These are phyloP conservation scores for Apiospora aurea DNA, from an alignment of 2,329 filamentous ascomycete species.

Conservation along the genomic window DNA sequence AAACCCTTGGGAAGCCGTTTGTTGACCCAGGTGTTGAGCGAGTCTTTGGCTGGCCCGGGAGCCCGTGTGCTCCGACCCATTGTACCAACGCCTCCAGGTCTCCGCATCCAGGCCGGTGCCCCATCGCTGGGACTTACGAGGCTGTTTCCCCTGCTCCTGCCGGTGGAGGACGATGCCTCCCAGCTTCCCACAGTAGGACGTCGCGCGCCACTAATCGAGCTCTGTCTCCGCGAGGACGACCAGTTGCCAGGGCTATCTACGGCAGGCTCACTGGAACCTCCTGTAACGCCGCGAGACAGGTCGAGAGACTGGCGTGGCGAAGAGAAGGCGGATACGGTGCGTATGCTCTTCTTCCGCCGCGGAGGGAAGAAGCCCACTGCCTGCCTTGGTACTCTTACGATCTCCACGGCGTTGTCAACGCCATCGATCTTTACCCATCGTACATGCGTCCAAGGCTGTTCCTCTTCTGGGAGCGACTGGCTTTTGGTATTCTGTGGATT, in stretches of 20 bases:
- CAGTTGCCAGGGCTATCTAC: conserved; percentile 37
- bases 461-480: conserved; percentile 54
- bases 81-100: conserved; percentile 88
- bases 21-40: conserved; percentile 82
- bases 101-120: conserved; percentile 70
- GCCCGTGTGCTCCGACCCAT: conserved; percentile 73
- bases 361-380: conserved; percentile 89
- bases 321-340: conserved; percentile 69
- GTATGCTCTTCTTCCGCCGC: conserved; percentile 81
- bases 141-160: conserved; percentile 41
- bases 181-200: conserved; percentile 37
- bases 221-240: conserved; percentile 43
- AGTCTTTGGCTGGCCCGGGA: conserved; percentile 84
- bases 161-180: conserved; percentile 37
- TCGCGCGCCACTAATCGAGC: conserved; percentile 34
- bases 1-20: conserved; percentile 79
- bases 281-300: conserved; percentile 46
- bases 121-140: conserved; percentile 38
- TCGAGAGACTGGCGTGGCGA: conserved; percentile 74
- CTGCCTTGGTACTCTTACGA: conserved; percentile 81
- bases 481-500: conserved; percentile 45
- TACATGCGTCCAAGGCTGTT: conserved; percentile 82
- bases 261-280: conserved; percentile 32
- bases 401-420: conserved; percentile 74
- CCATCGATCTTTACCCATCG: conserved; percentile 87